Conservation (phyloP, 306 rosid genomes). For the Quercus cerris region DNA sequence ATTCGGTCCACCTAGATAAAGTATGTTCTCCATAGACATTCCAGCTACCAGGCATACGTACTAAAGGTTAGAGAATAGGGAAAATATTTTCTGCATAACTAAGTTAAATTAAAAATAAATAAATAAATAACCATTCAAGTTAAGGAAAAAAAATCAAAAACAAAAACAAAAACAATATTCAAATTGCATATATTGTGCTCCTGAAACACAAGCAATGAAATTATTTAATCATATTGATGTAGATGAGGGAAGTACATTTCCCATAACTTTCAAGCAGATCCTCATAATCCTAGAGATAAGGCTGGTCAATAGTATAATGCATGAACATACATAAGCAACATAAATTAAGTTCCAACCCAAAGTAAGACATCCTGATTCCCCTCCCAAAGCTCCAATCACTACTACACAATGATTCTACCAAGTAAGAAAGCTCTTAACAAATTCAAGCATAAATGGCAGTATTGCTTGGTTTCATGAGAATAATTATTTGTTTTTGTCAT, state of each 20-base stretch:
- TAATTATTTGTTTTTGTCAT: neutral
- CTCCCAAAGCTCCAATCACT: neutral
- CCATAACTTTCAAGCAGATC: too few species aligned
- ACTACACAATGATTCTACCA: neutral
- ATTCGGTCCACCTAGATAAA: constrained; percentile 94
- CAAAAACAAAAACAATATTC: neutral
- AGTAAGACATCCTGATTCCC: neutral
- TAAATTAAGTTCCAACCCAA: neutral
- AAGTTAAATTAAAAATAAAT: neutral
- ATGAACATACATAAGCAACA: neutral
- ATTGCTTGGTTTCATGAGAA: neutral
- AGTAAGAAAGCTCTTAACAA: neutral
- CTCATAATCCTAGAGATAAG: too few species aligned
- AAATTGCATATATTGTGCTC: too few species aligned
- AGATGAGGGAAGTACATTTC: too few species aligned
- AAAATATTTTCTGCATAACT: neutral
- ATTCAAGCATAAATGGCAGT: neutral
- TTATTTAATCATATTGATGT: too few species aligned
- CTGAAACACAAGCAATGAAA: too few species aligned
- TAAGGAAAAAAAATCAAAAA: neutral
- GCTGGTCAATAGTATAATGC: neutral
- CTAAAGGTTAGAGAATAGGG: constrained; percentile 3
- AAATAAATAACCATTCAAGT: neutral
- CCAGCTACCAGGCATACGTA: constrained; percentile 49
- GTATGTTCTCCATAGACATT: constrained; percentile 82